Conservation (phyloP, 2,329 filamentous ascomycete species). For the Endoconidiophora laricicola region DNA sequence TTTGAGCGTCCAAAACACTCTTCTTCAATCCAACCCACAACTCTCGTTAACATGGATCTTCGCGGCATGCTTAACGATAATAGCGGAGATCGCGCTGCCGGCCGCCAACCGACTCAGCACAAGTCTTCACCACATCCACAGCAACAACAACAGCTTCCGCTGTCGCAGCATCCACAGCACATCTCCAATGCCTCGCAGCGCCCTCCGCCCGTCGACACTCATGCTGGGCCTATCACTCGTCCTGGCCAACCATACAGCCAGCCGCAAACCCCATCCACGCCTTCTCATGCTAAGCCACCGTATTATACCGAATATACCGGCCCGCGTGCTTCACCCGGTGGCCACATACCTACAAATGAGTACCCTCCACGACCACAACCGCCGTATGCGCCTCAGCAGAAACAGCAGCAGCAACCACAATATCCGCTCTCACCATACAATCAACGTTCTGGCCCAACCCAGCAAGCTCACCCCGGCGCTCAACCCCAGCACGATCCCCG, state of each 20-base stretch:
- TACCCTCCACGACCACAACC: conserved; percentile 20
- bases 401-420: conserved; percentile 12
- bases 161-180: conserved; percentile 12
- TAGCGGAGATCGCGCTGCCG: conserved; percentile 23
- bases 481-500: conserved; percentile 1
- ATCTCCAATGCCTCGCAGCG: conserved; percentile 4
- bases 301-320: conserved; percentile 37
- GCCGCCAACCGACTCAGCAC: conserved; percentile 15
- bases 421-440: conserved; percentile 10
- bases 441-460: not conserved
- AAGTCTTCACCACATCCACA: conserved; percentile 13
- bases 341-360: conserved; percentile 29
- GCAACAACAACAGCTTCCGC: conserved; percentile 17
- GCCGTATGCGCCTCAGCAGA: conserved; percentile 17
- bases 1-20: not conserved
- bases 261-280: conserved; percentile 11
- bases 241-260: conserved; percentile 15
- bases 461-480: conserved; percentile 1
- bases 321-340: conserved; percentile 22
- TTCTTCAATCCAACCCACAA: not conserved
- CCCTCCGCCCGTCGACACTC: conserved; percentile 13
- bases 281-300: conserved; percentile 12
- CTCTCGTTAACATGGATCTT: conserved; percentile 30
- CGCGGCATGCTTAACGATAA: conserved; percentile 38
- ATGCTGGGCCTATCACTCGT: conserved; percentile 15